Evolutionary conservation across 139 green algal genomes (phyloP), one percentile per base, ranked within the genome.

Genomic region (Tetradesmus lagerheimii): DNA sequence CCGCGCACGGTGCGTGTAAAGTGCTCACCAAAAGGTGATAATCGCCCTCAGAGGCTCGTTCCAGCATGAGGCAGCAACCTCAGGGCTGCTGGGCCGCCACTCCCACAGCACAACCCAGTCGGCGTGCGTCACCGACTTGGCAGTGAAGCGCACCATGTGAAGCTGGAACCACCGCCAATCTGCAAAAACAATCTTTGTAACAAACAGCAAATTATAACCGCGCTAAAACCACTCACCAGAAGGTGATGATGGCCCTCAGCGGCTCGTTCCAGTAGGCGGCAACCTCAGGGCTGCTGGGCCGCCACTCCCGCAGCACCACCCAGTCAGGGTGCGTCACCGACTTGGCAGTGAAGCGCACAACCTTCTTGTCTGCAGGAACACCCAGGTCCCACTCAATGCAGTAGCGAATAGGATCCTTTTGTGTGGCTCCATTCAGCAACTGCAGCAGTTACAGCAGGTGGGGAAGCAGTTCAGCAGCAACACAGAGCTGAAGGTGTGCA

Each of bases 351-450:
- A 89, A 89, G 8, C 39, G 38, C 14, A 89, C 43, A 38, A 75
- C 83, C 85, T 89, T 89, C 34, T 71, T 74, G 16, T 47, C 31
- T 18, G 76, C 66, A 16, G 37, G 23, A 23, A 34, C 14, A 2
- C 0, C 27, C 71, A 89, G 43, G 39, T 89, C 71, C 85, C 85
- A 89, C 8, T 82, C 67, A 31, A 89, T 89, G 85, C 85, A 89
- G 45, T 89, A 89, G 71, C 43, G 41, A 14, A 89, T 57, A 9
- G 85, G 85, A 43, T 89, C 85, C 8, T 41, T 25, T 29, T 89
- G 85, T 14, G 66, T 75, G 67, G 71, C 71, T 23, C 85, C 85
- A 57, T 88, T 78, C 23, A 89, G 84, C 66, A 89, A 12, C 84
- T 89, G 67, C 38, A 81, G 66, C 66, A 77, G 27, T 20, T 34